phyloP scores from a whole-genome alignment of 163 green algal genomes.

The Smithsoniella earleae region DNA sequence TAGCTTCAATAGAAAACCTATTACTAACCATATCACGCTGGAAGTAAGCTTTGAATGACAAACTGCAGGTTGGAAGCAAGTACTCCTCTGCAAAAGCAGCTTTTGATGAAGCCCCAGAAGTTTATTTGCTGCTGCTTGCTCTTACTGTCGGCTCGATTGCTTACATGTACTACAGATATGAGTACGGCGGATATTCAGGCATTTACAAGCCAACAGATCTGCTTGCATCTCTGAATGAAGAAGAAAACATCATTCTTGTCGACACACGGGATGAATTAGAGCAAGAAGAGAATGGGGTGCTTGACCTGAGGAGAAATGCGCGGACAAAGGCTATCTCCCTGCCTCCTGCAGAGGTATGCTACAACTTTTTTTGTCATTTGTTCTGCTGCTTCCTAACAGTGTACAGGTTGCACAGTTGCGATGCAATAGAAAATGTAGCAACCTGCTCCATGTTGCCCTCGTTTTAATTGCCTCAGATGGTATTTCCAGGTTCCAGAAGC shows the following conservation, averaged over 20 bases:
- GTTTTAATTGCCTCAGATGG: no score
- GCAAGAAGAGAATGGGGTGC: not conserved
- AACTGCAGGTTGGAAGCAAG: not conserved
- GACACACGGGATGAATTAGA: slow-evolving; percentile 7
- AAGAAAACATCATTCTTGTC: slow-evolving; percentile 24
- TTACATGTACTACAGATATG: not conserved
- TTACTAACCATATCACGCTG: no score
- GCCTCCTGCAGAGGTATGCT: not conserved
- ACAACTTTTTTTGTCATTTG: no score
- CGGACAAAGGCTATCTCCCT: not conserved
- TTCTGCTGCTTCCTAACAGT: no score
- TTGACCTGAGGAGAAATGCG: not conserved
- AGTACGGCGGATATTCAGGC: slow-evolving; percentile 6
- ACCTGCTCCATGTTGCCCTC: no score
- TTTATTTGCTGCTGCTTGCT: slow-evolving; percentile 1
- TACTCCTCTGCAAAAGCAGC: not conserved
- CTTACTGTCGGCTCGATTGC: not conserved
- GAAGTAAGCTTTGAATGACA: no score
- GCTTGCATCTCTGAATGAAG: not conserved
- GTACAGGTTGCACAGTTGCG: no score
- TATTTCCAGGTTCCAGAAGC: slow-evolving; percentile 26
- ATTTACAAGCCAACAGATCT: slow-evolving; percentile 8
- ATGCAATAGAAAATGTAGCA: no score
- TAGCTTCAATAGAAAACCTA: no score
- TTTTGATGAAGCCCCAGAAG: slow-evolving; percentile 19